Evolutionary conservation across 208 protist genomes (phyloP).

Genomic region (Novymonas esmeraldas): DNA sequence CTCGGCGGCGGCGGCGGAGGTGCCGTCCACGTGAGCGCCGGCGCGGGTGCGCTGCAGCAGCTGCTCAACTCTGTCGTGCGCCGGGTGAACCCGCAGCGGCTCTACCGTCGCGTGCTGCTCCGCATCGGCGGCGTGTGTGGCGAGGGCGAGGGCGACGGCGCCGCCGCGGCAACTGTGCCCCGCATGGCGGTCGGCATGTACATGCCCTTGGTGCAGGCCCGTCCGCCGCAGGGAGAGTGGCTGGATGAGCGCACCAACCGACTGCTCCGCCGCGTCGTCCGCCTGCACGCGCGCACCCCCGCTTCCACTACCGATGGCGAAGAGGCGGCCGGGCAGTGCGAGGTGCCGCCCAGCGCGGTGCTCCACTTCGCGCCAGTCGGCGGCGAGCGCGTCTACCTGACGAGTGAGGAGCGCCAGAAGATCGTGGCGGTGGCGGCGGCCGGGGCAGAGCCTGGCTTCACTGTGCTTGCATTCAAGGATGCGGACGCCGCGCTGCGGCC

Average conservation of each 20-base stretch:
- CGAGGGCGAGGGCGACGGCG: neutral
- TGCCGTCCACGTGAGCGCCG: slow-evolving; percentile 18
- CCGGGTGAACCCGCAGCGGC: slow-evolving; percentile 54
- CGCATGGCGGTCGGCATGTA: slow-evolving; percentile 77
- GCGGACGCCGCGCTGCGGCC: slow-evolving; percentile 42
- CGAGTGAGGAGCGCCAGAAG: slow-evolving; percentile 36
- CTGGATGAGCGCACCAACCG: slow-evolving; percentile 63
- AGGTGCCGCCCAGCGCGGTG: slow-evolving; percentile 19
- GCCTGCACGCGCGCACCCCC: slow-evolving; percentile 17
- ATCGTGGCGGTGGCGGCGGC: slow-evolving; percentile 42
- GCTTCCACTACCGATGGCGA: slow-evolving; percentile 5
- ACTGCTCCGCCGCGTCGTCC: slow-evolving; percentile 41
- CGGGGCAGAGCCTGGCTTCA: slow-evolving; percentile 48
- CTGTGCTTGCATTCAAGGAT: slow-evolving; percentile 81
- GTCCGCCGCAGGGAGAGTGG: slow-evolving; percentile 23
- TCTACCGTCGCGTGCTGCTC: slow-evolving; percentile 44
- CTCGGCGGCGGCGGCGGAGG: slow-evolving; percentile 1
- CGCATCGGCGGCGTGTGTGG: slow-evolving; percentile 36
- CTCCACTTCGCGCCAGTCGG: slow-evolving; percentile 29
- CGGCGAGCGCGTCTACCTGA: slow-evolving; percentile 41
- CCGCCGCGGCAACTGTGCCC: slow-evolving; percentile 40
- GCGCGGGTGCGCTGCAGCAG: slow-evolving; percentile 23
- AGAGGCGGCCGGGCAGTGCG: neutral
- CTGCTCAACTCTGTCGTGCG: slow-evolving; percentile 41
- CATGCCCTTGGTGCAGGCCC: slow-evolving; percentile 46